These are phyloP conservation scores for Xanthoconium separans DNA, from an alignment of 1,284 basidiomycete species.

Conservation along the genomic window DNA sequence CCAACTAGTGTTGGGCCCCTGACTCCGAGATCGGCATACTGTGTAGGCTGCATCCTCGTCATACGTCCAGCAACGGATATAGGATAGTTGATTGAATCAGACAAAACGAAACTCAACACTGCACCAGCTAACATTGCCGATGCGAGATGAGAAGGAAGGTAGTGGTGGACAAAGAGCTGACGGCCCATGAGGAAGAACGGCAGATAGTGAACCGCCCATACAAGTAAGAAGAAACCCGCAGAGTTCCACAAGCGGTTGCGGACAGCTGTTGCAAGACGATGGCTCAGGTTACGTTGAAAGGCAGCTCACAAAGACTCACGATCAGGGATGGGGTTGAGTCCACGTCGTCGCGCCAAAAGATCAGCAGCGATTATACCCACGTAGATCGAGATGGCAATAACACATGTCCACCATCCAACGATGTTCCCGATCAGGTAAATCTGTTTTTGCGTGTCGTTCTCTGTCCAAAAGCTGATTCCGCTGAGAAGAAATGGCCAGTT, in stretches of 20 bases:
- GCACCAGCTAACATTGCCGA: conserved; percentile 91
- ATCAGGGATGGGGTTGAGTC: conserved; percentile 82
- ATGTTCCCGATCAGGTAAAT: conserved; percentile 97
- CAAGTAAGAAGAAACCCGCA: conserved; percentile 90
- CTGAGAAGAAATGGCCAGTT: conserved; percentile 97
- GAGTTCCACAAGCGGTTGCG: conserved; percentile 94
- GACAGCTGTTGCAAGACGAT: conserved; percentile 52
- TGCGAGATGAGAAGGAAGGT: conserved; percentile 92
- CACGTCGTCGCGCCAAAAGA: conserved; percentile 82
- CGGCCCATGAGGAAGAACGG: conserved; percentile 99
- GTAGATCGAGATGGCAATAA: conserved; percentile 83
- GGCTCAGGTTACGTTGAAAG: neutral
- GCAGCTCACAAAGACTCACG: conserved; percentile 50
- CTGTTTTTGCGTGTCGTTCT: conserved; percentile 81
- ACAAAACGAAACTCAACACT: conserved; percentile 88
- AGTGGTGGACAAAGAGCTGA: conserved; percentile 97
- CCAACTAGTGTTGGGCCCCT: conserved; percentile 67
- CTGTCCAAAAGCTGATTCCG: conserved; percentile 99
- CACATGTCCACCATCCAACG: conserved; percentile 93
- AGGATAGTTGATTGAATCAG: conserved; percentile 93
- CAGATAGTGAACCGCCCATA: conserved; percentile 95
- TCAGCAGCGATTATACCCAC: conserved; percentile 90
- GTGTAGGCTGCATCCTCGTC: conserved; percentile 58
- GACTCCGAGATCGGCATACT: conserved; percentile 72
- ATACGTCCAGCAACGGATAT: conserved; percentile 68